phyloP scores from a whole-genome alignment of 2,329 filamentous ascomycete species.

The Blastomyces parvus region DNA sequence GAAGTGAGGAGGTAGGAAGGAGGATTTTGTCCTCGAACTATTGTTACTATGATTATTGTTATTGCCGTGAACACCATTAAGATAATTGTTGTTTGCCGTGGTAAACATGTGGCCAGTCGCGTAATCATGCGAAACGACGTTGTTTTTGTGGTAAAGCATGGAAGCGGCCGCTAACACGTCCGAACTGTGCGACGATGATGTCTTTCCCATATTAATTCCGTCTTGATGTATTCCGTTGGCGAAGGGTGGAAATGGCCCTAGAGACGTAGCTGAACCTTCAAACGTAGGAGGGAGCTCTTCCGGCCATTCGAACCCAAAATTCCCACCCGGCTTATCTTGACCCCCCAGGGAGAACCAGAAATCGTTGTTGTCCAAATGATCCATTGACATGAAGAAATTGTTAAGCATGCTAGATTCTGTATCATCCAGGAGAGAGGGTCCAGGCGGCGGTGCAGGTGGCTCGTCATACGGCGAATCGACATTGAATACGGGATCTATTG shows the following conservation, averaged over 20 bases:
- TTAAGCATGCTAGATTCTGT: slow-evolving; percentile 48
- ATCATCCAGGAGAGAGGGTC: slow-evolving; percentile 56
- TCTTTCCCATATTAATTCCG: slow-evolving; percentile 19
- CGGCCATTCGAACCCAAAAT: slow-evolving; percentile 28
- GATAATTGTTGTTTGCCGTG: slow-evolving; percentile 11
- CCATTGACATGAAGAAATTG: slow-evolving; percentile 37
- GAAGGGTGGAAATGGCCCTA: slow-evolving; percentile 42
- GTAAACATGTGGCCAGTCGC: slow-evolving; percentile 21
- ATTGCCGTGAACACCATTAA: background rate
- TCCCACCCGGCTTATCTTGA: slow-evolving; percentile 6
- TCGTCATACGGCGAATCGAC: slow-evolving; percentile 34
- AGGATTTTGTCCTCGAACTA: background rate
- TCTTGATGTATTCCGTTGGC: slow-evolving; percentile 13
- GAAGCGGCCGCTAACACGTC: slow-evolving; percentile 52
- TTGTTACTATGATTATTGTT: background rate
- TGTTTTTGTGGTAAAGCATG: slow-evolving; percentile 34
- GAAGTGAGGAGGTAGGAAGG: background rate
- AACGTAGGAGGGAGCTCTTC: slow-evolving; percentile 53
- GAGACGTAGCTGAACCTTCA: slow-evolving; percentile 56
- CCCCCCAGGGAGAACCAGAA: slow-evolving; percentile 27
- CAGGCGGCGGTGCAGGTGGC: slow-evolving; percentile 54
- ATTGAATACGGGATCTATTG: slow-evolving; percentile 27
- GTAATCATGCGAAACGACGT: slow-evolving; percentile 24
- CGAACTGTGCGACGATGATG: slow-evolving; percentile 21
- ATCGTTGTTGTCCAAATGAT: slow-evolving; percentile 30